A percentile compares a stretch with the other conserved stretches of the same genome.
Conservation (phyloP, 192 early-diverging fungal species). For the Entrophospora sp. region DNA sequence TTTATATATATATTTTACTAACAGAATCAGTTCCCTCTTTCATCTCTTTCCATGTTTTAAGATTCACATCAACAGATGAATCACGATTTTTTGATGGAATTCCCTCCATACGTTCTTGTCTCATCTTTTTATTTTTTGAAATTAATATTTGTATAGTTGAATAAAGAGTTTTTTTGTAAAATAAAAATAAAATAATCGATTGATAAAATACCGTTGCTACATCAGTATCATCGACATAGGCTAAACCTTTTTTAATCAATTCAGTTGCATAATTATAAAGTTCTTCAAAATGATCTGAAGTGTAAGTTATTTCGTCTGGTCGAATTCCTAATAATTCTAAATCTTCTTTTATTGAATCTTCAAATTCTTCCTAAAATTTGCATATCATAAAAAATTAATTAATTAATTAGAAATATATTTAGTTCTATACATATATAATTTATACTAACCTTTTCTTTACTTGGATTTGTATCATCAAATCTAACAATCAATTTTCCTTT, state of each 20-base stretch:
- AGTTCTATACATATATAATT: not conserved
- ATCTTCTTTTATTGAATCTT: constrained; percentile 93
- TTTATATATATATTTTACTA: constrained; percentile 20
- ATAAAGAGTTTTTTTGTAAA: too few relatives aligned
- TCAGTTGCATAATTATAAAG: constrained; percentile 78
- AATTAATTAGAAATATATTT: not conserved
- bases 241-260: constrained; percentile 80
- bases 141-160: not conserved
- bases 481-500: constrained; percentile 90
- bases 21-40: constrained; percentile 70
- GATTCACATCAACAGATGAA: constrained; percentile 81
- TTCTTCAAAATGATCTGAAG: constrained; percentile 86
- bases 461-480: constrained; percentile 98
- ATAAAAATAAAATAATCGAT: not conserved
- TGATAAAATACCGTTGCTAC: constrained; percentile 37
- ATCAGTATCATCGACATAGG: constrained; percentile 92
- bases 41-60: constrained; percentile 89
- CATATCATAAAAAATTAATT: not conserved
- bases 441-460: constrained; percentile 72
- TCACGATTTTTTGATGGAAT: constrained; percentile 80
- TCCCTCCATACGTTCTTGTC: constrained; percentile 71
- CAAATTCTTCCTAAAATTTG: constrained; percentile 60
- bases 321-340: constrained; percentile 78
- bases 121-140: constrained; percentile 52
- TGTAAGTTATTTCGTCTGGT: constrained; percentile 70